Evolutionary conservation across 2,329 filamentous ascomycete genomes (phyloP).

Genomic region (Gremmenia infestans): DNA sequence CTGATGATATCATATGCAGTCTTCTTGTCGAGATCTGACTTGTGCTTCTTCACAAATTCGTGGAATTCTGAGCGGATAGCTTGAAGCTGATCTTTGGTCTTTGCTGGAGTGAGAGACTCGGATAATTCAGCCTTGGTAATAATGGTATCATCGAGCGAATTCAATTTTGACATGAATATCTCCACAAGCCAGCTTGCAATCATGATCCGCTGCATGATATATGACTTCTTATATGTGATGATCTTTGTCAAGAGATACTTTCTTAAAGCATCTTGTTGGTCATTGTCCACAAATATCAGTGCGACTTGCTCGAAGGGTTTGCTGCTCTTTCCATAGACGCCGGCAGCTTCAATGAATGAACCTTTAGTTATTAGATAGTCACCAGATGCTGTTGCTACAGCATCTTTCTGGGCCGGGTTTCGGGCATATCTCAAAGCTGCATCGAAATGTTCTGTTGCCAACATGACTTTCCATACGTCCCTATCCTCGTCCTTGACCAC

Average conservation of each 20-base stretch:
- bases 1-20: slow-evolving; percentile 95
- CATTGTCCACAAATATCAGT: slow-evolving; percentile 81
- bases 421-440: slow-evolving; percentile 80
- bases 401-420: slow-evolving; percentile 77
- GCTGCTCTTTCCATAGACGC: slow-evolving; percentile 88
- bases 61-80: slow-evolving; percentile 74
- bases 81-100: slow-evolving; percentile 67
- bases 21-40: slow-evolving; percentile 79
- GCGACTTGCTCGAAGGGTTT: slow-evolving; percentile 97
- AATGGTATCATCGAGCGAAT: slow-evolving; percentile 89
- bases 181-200: slow-evolving; percentile 93
- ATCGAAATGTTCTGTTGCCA: slow-evolving; percentile 82
- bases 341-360: slow-evolving; percentile 78
- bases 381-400: slow-evolving; percentile 84
- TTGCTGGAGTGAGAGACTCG: slow-evolving; percentile 64
- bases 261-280: slow-evolving; percentile 83
- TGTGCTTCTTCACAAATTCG: slow-evolving; percentile 81
- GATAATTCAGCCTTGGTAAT: slow-evolving; percentile 79
- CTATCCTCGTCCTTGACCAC: slow-evolving; percentile 85
- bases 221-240: slow-evolving; percentile 72
- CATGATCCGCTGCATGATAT: slow-evolving; percentile 91
- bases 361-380: slow-evolving; percentile 81
- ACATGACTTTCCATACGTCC: slow-evolving; percentile 92
- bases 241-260: slow-evolving; percentile 87
- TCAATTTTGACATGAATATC: slow-evolving; percentile 95